Conservation (phyloP, 164 flowering plant genomes). For the Litsea cubeba region DNA sequence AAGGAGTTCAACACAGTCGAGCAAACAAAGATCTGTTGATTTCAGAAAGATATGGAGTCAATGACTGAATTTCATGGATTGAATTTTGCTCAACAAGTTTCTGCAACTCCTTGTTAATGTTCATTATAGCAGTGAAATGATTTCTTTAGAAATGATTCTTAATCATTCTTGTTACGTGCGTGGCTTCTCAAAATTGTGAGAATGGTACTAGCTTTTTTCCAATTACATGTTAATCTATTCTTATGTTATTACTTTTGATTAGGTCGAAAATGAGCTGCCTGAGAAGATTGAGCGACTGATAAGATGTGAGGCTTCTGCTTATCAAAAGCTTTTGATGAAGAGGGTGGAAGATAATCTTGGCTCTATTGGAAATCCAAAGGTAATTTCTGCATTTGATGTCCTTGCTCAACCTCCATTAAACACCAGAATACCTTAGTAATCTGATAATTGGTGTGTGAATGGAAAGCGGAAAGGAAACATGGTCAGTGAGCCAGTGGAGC, state of each 20-base stretch:
- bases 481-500: too few species aligned
- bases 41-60: background rate
- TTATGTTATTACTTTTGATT: constrained; percentile 3
- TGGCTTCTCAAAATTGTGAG: background rate
- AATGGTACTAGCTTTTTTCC: background rate
- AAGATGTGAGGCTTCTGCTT: constrained; percentile 97
- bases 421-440: too few species aligned
- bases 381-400: constrained; percentile 13
- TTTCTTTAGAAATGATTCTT: background rate
- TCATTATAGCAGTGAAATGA: background rate
- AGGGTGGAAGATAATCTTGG: constrained; percentile 98
- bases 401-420: background rate
- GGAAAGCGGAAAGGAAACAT: too few species aligned
- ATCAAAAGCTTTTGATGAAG: constrained; percentile 97
- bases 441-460: too few species aligned
- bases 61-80: background rate
- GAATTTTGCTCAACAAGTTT: background rate
- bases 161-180: background rate
- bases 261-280: constrained; percentile 97
- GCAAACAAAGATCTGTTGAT: background rate
- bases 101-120: background rate
- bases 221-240: background rate
- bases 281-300: constrained; percentile 96
- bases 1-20: background rate
- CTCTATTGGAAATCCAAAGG: constrained; percentile 79